Base-by-base conservation (phyloP, 2,329 filamentous ascomycete genomes). In the Myriosclerotinia scirpicola region DNA sequence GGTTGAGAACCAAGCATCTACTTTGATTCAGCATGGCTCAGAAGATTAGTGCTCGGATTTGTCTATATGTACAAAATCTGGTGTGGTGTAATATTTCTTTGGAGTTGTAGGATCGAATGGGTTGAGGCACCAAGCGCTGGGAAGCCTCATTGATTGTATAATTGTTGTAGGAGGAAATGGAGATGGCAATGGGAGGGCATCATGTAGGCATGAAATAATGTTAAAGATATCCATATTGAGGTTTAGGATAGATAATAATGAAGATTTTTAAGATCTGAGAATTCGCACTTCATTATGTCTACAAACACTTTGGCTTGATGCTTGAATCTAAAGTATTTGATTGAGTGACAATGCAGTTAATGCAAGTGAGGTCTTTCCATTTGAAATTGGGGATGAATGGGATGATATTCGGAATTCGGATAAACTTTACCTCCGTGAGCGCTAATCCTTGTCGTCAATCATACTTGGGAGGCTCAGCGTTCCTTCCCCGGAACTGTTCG, bases 41-140 rank as follows among this genome's bases (percentile, higher is more conserved):
- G 36, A 50, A 50, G 46, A 50, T 30, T 3, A 48, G 14, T 42
- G 38, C 48, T 53, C 38, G 44, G 6, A 40, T 46, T 50, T 34
- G 34, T 34, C 36, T 63, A 11, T 34, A 64, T 48, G 15, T 66
- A 50, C 46, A 64, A 40, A 40, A 5, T 40, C 56, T 44, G 34
- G 26, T 46, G 9, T 17, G 58, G 5, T 7, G 22, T 38, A 26
- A 40, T 20, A 50, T 38, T 50, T 20, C 26, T 50, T 40, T 12
- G 58, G 58, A 61, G 58, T 61, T 61, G 8, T 38, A n/a, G 50
- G 20, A 54, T 36, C 5, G 12, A 36, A 60, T 22, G 42, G 34
- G 40, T n/a, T 14, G 68, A 68, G 72, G 69, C 67, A 71, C 74
- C 74, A 75, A 75, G 74, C 71, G 73, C 73, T 75, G 73, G 73